These are phyloP conservation scores for Lavandula angustifolia DNA, from an alignment of 257 asterid species.

Conservation along the genomic window DNA sequence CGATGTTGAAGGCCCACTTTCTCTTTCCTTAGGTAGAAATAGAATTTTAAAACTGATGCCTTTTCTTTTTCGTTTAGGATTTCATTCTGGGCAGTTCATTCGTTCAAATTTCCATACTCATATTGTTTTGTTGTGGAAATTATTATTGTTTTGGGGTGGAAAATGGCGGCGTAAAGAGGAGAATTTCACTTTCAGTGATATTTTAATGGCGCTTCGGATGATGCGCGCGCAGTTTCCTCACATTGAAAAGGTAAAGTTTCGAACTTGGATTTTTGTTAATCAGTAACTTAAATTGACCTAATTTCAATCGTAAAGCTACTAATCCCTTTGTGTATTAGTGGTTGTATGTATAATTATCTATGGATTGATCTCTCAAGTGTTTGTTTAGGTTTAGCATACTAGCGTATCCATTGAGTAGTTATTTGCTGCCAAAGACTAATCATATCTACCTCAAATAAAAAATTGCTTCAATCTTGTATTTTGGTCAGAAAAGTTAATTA, in stretches of 20 bases:
- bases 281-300: not conserved
- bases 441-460: not conserved
- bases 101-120: not conserved
- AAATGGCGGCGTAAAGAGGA: constrained; percentile 51
- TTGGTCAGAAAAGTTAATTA: not conserved
- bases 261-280: not conserved
- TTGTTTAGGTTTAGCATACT: not conserved
- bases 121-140: not conserved
- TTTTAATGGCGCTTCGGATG: constrained; percentile 86
- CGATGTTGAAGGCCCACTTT: constrained; percentile 31
- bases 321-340: not conserved
- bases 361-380: not conserved
- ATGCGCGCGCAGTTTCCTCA: constrained; percentile 94
- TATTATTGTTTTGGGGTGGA: not conserved
- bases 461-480: constrained; percentile 19
- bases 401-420: not conserved
- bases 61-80: not conserved
- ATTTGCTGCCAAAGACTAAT: not conserved
- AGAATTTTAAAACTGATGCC: not conserved
- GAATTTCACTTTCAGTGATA: constrained; percentile 66
- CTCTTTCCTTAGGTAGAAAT: constrained; percentile 49
- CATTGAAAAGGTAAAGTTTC: constrained; percentile 54
- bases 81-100: not conserved
- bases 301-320: not conserved
- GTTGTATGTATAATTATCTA: not conserved